Evolutionary conservation across 225 moss, liverwort and hornwort genomes (phyloP).

Genomic region (Pseudoscleropodium purum): DNA sequence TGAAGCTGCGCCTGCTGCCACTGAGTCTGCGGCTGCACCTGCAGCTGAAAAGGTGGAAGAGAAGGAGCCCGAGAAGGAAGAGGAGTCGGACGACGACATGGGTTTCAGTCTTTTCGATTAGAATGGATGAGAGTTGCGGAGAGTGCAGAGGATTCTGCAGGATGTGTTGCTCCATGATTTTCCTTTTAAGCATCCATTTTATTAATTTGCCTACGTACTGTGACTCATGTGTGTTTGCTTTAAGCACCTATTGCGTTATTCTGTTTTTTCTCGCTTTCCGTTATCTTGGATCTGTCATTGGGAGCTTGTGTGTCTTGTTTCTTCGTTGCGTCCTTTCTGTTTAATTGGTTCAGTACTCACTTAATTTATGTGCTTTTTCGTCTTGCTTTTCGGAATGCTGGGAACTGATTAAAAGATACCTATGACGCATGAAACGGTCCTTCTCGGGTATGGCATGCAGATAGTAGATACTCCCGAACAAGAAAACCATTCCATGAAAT

Average conservation of each 20-base stretch:
- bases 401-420: background rate
- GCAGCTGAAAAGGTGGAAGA: constrained; percentile 43
- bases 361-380: background rate
- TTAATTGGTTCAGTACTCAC: too few relatives aligned
- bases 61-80: constrained; percentile 52
- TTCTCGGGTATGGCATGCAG: background rate
- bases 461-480: too few relatives aligned
- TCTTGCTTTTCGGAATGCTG: too few relatives aligned
- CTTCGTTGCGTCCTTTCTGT: too few relatives aligned
- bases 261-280: too few relatives aligned
- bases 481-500: background rate
- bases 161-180: background rate
- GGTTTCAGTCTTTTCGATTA: constrained; percentile 78
- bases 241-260: too few relatives aligned
- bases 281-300: background rate
- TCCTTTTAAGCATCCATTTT: background rate
- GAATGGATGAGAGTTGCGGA: background rate
- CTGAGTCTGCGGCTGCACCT: constrained; percentile 19
- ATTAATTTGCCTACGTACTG: background rate
- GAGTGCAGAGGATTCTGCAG: background rate
- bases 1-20: constrained; percentile 31
- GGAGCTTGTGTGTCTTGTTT: too few relatives aligned
- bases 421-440: too few relatives aligned
- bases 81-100: constrained; percentile 92
- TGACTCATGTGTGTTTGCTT: background rate